Evolutionary conservation across 768 basidiomycete species (phyloP), one percentile per base, ranked within the genome.

Genomic region (Mycena alexandri): DNA sequence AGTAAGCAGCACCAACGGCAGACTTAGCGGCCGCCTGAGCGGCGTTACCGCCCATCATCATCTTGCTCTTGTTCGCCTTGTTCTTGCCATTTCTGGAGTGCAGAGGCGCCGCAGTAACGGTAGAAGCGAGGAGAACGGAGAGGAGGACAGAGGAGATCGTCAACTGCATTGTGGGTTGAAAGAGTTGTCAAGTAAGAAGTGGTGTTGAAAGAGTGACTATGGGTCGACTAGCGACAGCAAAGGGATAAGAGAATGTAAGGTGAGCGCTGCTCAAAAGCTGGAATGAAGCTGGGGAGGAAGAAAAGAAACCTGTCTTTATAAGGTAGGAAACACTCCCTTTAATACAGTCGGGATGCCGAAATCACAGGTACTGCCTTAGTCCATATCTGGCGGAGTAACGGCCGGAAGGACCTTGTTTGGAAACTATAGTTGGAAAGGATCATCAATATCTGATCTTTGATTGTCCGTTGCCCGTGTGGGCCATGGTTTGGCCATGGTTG

Each of bases 1-100:
- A 75, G 54, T 77, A 77, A 13, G 74, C 71, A 21, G 78, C 76
- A 14, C 78, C 82, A 22, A 80, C 77, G 33, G 66, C 63, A 21
- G 42, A 29, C 19, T 21, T 0, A 21, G 57, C 48, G 17, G 60
- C 56, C 14, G 61, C 56, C 24, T 61, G 12, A 53, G 38, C 54
- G 46, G 41, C 34, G n/a, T 19, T 16, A 24, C 34, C 38, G 41
- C 22, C 38, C 70, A 71, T 71, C 66, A 58, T 61, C 66, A 68
- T 65, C 43, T 66, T 65, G n/a, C 12, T 2, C 57, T 61, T 58
- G 53, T 48, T 65, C 14, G 22, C 1, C 57, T 61, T 58, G 53
- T 48, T 65, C 51, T 64, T 63, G n/a, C 9, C 17, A 21, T 54
- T 13, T 38, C 65, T 62, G 24, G 62, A 25, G 17, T 51, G 21